These are phyloP conservation scores for Phytophthora colocasiae DNA, from an alignment of 352 stramenopile species.

Conservation along the genomic window DNA sequence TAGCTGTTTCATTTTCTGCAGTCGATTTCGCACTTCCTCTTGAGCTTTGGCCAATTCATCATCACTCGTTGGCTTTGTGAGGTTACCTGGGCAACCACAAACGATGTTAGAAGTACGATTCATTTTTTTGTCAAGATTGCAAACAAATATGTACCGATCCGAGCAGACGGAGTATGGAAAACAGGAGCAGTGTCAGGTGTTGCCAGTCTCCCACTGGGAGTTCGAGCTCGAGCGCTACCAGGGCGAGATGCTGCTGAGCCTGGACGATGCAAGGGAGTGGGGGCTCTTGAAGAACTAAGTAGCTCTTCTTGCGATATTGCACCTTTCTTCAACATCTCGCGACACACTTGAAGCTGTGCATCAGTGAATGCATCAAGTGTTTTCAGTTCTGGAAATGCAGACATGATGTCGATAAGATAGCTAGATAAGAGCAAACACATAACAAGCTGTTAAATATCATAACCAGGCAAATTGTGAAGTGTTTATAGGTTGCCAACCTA, in stretches of 20 bases:
- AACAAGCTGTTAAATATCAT: background rate
- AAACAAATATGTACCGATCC: conserved; percentile 37
- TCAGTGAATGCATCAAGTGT: conserved; percentile 71
- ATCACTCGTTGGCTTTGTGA: conserved; percentile 55
- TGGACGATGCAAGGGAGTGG: conserved; percentile 47
- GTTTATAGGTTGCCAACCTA: conserved; percentile 33
- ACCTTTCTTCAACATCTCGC: conserved; percentile 55
- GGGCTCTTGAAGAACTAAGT: conserved; percentile 36
- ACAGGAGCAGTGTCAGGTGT: conserved; percentile 51
- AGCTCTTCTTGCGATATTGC: conserved; percentile 44
- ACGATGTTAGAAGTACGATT: no score
- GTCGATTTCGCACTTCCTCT: conserved; percentile 52
- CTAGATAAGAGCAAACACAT: conserved; percentile 21
- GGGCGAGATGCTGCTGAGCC: conserved; percentile 40
- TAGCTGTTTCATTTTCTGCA: conserved; percentile 69
- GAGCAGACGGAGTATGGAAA: conserved; percentile 57
- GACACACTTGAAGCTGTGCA: conserved; percentile 46
- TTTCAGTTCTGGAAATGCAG: conserved; percentile 57
- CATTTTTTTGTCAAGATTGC: no score
- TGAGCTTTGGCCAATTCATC: conserved; percentile 61
- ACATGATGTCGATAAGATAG: conserved; percentile 62
- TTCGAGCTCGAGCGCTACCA: conserved; percentile 41
- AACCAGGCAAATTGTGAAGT: background rate
- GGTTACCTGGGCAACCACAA: conserved; percentile 32
- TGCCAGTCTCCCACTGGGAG: conserved; percentile 39